Evolutionary conservation across 805 yeast species (phyloP), one percentile per base, ranked within the genome.

Genomic region (Debaryomyces tyrocola): DNA sequence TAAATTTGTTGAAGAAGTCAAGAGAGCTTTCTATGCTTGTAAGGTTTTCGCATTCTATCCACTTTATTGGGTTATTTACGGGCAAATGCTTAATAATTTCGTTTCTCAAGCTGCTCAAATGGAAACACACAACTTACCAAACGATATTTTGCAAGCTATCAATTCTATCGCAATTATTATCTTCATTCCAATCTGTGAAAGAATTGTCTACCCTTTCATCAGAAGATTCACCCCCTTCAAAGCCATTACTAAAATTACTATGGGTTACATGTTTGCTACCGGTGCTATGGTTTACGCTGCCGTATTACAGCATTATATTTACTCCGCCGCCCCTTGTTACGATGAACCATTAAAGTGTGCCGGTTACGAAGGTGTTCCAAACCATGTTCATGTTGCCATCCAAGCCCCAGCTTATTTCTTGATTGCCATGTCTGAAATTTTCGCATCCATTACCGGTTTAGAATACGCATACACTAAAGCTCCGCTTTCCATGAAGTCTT

Each of bases 381-480:
- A 80, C 59, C 64, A 74, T 44, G 72, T 85, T 40, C 85, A 84
- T 62, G 82, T 87, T 53, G 88, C 87, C 53, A 72, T 82, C 50
- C 91, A 86, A 69, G 73, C 71, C n/a, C 85, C 85, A 14, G 85
- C 90, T 4, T 87, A 87, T 65, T 76, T 85, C 37, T 68, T 87
- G 52, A 82, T 85, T 64, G 92, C 87, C 10, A 62, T 85, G 44
- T 80, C 90, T 14, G 95, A 87, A 66, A 86, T 87, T 53, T 78
- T 87, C 55, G 90, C 91, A 28, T 84, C 87, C 44, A 80, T 86
- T 56, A 86, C 94, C 18, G 94, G 92, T 56, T 78, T 85, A 55
- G 94, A 87, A 69, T 86, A 85, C 60, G 95, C 95, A 15, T 87
- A 85, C 69, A 82, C 90, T 21, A 84, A 87, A 70, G 92, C 94